These are phyloP conservation scores for Chlorociboria aeruginascens DNA, from an alignment of 495 filamentous ascomycete genomes.

Conservation along the genomic window DNA sequence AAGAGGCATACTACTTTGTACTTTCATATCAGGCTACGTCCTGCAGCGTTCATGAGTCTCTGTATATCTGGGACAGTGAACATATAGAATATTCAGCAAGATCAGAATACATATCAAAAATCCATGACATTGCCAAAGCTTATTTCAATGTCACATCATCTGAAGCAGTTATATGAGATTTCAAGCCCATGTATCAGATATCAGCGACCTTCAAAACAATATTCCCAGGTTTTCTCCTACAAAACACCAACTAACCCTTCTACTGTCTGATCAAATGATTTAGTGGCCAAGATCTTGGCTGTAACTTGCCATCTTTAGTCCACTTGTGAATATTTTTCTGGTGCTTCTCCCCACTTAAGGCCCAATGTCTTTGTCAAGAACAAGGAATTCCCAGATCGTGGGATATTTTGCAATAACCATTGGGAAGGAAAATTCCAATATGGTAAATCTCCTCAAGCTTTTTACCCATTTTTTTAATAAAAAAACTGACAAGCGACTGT, in stretches of 20 bases:
- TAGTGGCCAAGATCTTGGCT: conserved; percentile 51
- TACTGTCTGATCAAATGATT: conserved; percentile 73
- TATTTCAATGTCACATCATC: too few relatives aligned
- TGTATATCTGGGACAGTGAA: too few relatives aligned
- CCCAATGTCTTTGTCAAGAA: conserved; percentile 47
- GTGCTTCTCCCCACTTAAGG: conserved; percentile 58
- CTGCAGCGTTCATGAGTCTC: too few relatives aligned
- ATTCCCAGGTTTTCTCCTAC: conserved; percentile 84
- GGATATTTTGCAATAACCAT: conserved; percentile 31
- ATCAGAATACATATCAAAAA: too few relatives aligned
- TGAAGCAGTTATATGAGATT: too few relatives aligned
- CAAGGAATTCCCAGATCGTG: conserved; percentile 66
- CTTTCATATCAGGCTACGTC: too few relatives aligned
- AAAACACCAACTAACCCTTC: conserved; percentile 74
- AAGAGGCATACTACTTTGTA: too few relatives aligned
- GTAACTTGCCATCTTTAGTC: conserved; percentile 73
- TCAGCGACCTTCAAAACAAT: conserved; percentile 56
- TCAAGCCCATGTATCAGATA: neutral
- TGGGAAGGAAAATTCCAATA: conserved; percentile 52
- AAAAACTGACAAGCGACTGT: conserved; percentile 37
- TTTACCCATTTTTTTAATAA: conserved; percentile 68
- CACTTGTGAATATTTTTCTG: conserved; percentile 73
- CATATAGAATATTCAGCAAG: too few relatives aligned
- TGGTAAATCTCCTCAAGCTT: conserved; percentile 45
- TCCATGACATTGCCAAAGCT: too few relatives aligned